Base-by-base conservation (phyloP, 495 filamentous ascomycete genomes). In the Chaetomidium leptoderma region DNA sequence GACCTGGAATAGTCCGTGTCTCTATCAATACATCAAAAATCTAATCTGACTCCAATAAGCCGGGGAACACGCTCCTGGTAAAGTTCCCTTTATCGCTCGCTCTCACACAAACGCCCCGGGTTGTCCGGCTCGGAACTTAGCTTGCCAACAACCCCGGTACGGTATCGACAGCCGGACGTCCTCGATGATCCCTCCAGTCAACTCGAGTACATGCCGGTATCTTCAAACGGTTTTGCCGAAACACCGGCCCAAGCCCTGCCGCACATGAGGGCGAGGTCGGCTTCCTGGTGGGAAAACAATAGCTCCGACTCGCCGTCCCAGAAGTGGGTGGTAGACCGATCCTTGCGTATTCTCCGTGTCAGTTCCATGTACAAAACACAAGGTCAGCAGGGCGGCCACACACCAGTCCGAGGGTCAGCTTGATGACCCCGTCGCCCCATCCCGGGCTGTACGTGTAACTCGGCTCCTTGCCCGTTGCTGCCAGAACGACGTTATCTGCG, bases 331-430 rank as follows among this genome's bases (percentile, higher is more conserved):
- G 64, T 60, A 0, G 63, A 70, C 0, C 42, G 42, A 35, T 60
- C 62, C 66, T n/a, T 69, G 24, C 6, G 32, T 27, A 32, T 32
- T n/a, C 21, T 21, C 48, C 6, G 4, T 17, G 50, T 59, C 40
- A 61, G 45, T 26, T 2, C n/a, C 42, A 26, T 0, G 24, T 44
- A 13, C n/a, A 16, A 1, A 13, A 6, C 14, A 23, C 14, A 39
- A 19, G 48, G 30, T 26, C 26, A n/a, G 10, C 4, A 46, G 39
- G 4, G 16, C 26, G 11, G 2, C 13, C 9, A 53, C 60, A 35
- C 48, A 69, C 66, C 58, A 70, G 49, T 2, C 68, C 66, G 3
- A 70, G 44, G 0, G 62, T 70, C 37, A 70, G 53, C 45, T 68
- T 70, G 55, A 68, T 68, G 3, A 63, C 58, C 5, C 58, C 66